Evolutionary conservation across 2,329 filamentous ascomycete species (phyloP), one percentile per base, ranked within the genome.

Genomic region (Fusarium sp.): DNA sequence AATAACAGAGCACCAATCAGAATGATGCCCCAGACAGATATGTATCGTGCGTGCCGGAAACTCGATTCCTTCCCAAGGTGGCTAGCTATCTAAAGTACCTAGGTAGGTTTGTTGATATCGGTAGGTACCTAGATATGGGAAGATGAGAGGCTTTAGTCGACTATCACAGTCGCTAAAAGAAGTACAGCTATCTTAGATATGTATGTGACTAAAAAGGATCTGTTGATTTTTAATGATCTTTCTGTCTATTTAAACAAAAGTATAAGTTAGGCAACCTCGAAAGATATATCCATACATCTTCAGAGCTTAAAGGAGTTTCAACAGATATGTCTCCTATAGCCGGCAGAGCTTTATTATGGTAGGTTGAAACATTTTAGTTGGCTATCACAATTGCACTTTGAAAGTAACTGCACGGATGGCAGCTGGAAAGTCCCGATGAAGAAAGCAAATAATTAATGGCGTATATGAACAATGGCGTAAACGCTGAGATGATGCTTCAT

Each of bases 1-100:
- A 69, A 46, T 42, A 31, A n/a, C 48, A 49, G 59, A 62, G 62
- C 69, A 63, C 75, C 75, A 77, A 77, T 77, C n/a, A 68, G 18
- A 74, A 71, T 46, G 57, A 21, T 3, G 69, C 66, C 69, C 72
- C 10, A 33, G 46, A 33, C 29, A 33, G 18, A 16, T 35, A 35
- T 35, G n/a, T 33, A 33, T 23, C 46, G 29, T 33, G 25, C 29
- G 9, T 15, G 46, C 35, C 29, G 29, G n/a, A 19, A 33, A 23
- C 21, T 49, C 11, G 46, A 23, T 23, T 48, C 45, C 21, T 31
- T 49, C 45, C 27, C 12, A n/a, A 23, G 16, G 23, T 33, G 35
- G 35, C 35, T 37, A 35, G 7, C 16, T 16, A 35, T 9, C 14
- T 33, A 33, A 33, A 33, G 33, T 33, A 33, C 31, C 31, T 31